A percentile compares a stretch with the other conserved stretches of the same genome.
phyloP scores from a whole-genome alignment of 2,329 filamentous ascomycete genomes.

The Fonsecaea nubica region DNA sequence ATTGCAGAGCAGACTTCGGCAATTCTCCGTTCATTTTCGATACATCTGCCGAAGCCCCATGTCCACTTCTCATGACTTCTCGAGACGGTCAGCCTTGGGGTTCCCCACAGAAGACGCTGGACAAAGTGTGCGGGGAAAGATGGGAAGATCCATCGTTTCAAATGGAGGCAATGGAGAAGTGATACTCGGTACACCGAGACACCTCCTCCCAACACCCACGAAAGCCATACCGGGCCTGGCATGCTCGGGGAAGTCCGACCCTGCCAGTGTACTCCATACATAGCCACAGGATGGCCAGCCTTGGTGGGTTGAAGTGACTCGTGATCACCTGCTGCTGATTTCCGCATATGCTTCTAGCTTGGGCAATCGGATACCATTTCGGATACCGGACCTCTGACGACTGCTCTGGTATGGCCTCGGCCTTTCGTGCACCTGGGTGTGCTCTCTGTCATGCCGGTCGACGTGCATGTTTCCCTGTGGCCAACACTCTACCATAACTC shows the following conservation, averaged over 20 bases:
- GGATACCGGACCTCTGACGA: neutral
- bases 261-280: neutral
- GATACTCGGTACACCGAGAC: neutral
- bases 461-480: neutral
- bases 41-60: constrained; percentile 36
- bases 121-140: constrained; percentile 21
- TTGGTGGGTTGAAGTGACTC: neutral
- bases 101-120: constrained; percentile 24
- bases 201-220: neutral
- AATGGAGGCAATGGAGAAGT: constrained; percentile 1
- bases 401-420: neutral
- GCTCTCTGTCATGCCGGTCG: neutral
- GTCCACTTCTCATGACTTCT: neutral
- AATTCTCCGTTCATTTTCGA: constrained; percentile 18
- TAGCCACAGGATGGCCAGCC: neutral
- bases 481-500: neutral
- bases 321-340: constrained; percentile 3
- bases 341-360: neutral
- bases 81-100: constrained; percentile 22
- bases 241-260: neutral
- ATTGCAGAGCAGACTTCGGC: constrained; percentile 15
- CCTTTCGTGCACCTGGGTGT: neutral
- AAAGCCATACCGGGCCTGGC: neutral
- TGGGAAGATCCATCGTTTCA: neutral
- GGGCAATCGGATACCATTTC: neutral